Conservation (phyloP, 2,329 filamentous ascomycete genomes). For the Knoxdaviesia capensis region DNA sequence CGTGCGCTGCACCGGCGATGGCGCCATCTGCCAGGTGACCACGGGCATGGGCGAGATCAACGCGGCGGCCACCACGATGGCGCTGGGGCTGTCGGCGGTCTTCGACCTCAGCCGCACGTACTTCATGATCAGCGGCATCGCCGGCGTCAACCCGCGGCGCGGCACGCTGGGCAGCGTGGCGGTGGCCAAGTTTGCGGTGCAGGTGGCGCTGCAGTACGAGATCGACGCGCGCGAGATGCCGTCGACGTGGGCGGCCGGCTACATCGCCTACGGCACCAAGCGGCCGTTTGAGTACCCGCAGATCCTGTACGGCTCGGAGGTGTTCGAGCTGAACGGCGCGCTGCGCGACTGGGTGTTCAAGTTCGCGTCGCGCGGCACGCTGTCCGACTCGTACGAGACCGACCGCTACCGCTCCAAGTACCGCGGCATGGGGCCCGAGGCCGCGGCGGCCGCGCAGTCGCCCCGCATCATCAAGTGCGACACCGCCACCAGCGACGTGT, state of each 20-base stretch:
- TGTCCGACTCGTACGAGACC: constrained; percentile 29
- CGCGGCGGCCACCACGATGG: constrained; percentile 43
- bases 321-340: constrained; percentile 42
- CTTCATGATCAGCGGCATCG: constrained; percentile 53
- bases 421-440: constrained; percentile 16
- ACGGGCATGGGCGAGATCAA: constrained; percentile 58
- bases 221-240: constrained; percentile 52
- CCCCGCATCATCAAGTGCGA: constrained; percentile 46
- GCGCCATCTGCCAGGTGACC: constrained; percentile 46
- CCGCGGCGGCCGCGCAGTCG: constrained; percentile 18
- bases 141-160: constrained; percentile 49
- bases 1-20: constrained; percentile 40
- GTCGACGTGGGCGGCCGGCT: constrained; percentile 42
- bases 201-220: constrained; percentile 59
- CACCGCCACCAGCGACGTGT: constrained; percentile 50
- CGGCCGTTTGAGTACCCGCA: constrained; percentile 34
- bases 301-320: constrained; percentile 46
- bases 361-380: constrained; percentile 27
- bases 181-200: constrained; percentile 48
- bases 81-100: constrained; percentile 36
- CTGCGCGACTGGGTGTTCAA: constrained; percentile 31
- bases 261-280: constrained; percentile 41
- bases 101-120: constrained; percentile 51
- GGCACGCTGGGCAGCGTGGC: constrained; percentile 47
- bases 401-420: constrained; percentile 35